Evolutionary conservation across 2,329 filamentous ascomycete genomes (phyloP), one percentile per base, ranked within the genome.

Genomic region (Cladophialophora chaetospira): DNA sequence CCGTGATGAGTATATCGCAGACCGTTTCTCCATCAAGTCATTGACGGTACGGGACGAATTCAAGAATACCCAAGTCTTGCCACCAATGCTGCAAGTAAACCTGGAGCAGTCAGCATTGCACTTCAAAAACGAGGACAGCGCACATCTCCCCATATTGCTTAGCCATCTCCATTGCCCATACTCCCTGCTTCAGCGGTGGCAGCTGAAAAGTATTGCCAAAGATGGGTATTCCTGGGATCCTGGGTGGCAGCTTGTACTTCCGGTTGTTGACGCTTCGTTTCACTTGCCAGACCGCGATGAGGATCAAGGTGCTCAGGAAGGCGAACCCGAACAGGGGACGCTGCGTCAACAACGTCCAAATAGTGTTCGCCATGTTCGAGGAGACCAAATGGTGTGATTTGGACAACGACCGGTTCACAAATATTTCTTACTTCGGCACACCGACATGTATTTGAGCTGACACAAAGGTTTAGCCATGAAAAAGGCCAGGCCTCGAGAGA

Each of bases 11-110:
- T 76, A 77, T 31, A 72, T 68, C 25, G 53, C 63, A 1, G 71
- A 67, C 28, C 71, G 68, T 52, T 70, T 71, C 17, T 74, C 73
- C 28, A 73, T 67, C n/a, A 77, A 64, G 40, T 74, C 72, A 36
- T 56, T 58, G 43, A 61, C 55, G 4, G 52, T 53, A n/a, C 58
- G 55, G 5, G 58, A 61, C 5, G 55, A 58, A 47, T 61, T 61
- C 28, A 61, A 33, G 46, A 61, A 61, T 11, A 61, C 52, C 54
- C 55, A 61, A 5, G 55, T 58, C 36, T 53, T 54, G 13, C 54
- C 55, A 6, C 58, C 58, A 47, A 61, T 57, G 19, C 51, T 51
- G 43, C 50, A 53, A 6, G 58, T 61, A 47, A 61, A 61, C 58
- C 58, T 61, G 46, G 28, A 4, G 3, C 10, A 2, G 28, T 9